Evolutionary conservation across 176 grass and related monocot genomes (phyloP).

Genomic region (Zoysia japonica): DNA sequence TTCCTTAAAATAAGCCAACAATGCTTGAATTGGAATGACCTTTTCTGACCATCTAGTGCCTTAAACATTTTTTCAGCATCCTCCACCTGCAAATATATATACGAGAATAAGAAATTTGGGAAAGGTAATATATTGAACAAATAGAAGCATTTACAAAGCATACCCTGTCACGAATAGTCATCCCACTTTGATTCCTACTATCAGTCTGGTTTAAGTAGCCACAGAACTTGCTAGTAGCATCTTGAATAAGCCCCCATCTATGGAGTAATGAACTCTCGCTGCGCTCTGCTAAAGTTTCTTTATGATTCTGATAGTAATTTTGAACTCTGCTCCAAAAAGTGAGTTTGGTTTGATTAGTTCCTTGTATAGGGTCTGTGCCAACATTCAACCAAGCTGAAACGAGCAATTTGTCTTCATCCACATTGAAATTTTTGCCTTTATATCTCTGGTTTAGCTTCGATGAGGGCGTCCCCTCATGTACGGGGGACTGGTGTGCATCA

Average conservation of each 20-base stretch:
- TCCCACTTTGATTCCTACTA: background rate
- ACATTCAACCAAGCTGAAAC: background rate
- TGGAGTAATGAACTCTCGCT: background rate
- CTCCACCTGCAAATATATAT: background rate
- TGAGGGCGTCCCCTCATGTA: too few relatives aligned
- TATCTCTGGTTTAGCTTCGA: too few relatives aligned
- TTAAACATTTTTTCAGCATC: background rate
- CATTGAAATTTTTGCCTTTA: too few relatives aligned
- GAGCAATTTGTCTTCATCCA: too few relatives aligned
- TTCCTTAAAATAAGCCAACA: background rate
- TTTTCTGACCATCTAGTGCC: background rate
- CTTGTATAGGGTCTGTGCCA: background rate
- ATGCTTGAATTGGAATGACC: background rate
- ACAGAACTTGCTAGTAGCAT: background rate
- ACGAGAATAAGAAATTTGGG: background rate
- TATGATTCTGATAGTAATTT: background rate
- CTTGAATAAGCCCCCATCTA: background rate
- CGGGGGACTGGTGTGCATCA: too few relatives aligned
- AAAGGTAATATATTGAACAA: background rate
- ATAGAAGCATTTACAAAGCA: background rate
- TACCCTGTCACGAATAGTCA: background rate
- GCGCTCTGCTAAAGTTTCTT: background rate
- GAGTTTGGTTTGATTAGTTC: background rate
- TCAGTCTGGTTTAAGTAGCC: background rate
- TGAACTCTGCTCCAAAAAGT: background rate